Evolutionary conservation across 208 protist species (phyloP), one percentile per base, ranked within the genome.

Genomic region (Herpetomonas tarakana): DNA sequence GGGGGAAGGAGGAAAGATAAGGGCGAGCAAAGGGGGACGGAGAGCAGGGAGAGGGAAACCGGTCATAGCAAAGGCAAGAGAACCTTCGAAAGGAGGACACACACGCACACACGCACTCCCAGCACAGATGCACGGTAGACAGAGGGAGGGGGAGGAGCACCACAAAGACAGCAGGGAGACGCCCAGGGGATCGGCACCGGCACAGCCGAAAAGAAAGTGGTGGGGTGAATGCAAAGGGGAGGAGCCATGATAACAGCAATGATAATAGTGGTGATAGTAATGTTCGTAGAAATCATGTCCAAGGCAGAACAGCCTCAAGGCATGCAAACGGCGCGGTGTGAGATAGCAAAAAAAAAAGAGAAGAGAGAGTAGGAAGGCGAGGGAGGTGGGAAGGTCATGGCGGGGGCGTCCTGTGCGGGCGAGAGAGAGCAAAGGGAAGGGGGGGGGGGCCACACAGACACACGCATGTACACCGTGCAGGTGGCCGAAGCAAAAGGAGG

Each of bases 261-360:
- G 21, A 55, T 38, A 16, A 45, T 7, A 55, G 1, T 45, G 16
- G 14, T 52, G 18, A 7, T 25, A 25, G 21, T 14, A 25, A 52
- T 18, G 18, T 6, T 18, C 21, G 12, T 12, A 52, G 9, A 52
- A 22, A 6, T 22, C 24, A 12, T 6, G 47, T 52, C 11, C 47
- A 52, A 52, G 11, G 18, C 47, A 16, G 18, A 7, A 16, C 47
- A 16, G 11, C 11, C 47, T 22, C 26, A 52, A 29, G 11, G 18
- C 21, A 29, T 18, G 18, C 26, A 52, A 18, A 2, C 30, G 19
- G n/a, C 11, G 31, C 9, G n/a, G 35, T 14, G 35, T 41, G 22
- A 53, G 25, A 47, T 16, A 30, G 7, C 16, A 46, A 59, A 52
- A 45, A 18, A 68, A 39, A 68, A 50, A 50, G 50, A 53, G 19